These are phyloP conservation scores for Apiospora arundinis DNA, from an alignment of 2,329 filamentous ascomycete species.

Conservation along the genomic window DNA sequence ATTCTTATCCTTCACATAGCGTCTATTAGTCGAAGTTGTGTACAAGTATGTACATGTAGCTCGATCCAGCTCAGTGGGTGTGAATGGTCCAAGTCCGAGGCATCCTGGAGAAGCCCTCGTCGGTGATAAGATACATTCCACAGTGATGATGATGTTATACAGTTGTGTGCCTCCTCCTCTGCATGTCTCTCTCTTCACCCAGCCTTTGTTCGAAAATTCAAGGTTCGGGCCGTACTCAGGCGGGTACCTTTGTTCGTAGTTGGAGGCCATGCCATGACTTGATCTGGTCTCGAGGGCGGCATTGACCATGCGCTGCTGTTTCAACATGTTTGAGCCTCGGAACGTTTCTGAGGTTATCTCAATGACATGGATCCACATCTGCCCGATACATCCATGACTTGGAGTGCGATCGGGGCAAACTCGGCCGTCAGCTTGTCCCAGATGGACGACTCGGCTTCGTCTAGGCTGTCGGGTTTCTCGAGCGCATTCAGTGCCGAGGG, in stretches of 20 bases:
- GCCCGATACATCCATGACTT: conserved; percentile 81
- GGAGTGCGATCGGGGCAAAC: conserved; percentile 57
- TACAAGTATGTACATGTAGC: not conserved
- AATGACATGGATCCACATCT: conserved; percentile 88
- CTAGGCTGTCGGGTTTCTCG: conserved; percentile 57
- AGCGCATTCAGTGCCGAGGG: conserved; percentile 24
- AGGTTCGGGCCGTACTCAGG: no score
- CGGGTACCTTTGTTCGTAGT: no score
- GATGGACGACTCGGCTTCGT: conserved; percentile 63
- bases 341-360: conserved; percentile 77
- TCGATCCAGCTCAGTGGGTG: not conserved
- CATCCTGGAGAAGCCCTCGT: not conserved
- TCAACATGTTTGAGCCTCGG: conserved; percentile 70
- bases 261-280: no score
- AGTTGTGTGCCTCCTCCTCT: no score
- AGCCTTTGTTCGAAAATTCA: no score
- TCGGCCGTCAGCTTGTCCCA: conserved; percentile 59
- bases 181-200: no score
- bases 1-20: not conserved
- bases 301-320: no score
- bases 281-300: no score
- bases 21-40: not conserved
- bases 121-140: not conserved
- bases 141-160: no score
- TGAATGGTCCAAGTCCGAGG: not conserved